Evolutionary conservation across 441 rosid species (phyloP).

Genomic region (Croton setiger): DNA sequence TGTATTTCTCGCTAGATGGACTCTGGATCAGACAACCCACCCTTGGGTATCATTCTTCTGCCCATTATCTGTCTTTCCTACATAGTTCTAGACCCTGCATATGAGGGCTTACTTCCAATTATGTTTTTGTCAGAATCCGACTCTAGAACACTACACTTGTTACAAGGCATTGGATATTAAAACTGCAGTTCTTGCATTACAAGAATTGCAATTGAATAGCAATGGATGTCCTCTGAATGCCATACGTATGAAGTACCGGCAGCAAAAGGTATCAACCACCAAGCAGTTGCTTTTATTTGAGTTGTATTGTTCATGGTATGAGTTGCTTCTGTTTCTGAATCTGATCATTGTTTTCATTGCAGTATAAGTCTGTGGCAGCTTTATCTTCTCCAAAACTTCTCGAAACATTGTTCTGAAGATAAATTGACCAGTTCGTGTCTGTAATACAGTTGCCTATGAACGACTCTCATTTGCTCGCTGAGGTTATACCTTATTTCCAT

Average conservation of each 20-base stretch:
- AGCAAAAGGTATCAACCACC: slow-evolving; percentile 49
- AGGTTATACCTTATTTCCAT: slow-evolving; percentile 21
- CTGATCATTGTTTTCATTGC: slow-evolving; percentile 24
- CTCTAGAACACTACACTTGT: slow-evolving; percentile 71
- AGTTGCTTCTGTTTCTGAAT: slow-evolving; percentile 10
- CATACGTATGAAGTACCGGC: slow-evolving; percentile 61
- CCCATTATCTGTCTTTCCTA: slow-evolving; percentile 1
- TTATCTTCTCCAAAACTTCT: slow-evolving; percentile 54
- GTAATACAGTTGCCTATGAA: slow-evolving; percentile 25
- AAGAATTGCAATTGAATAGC: slow-evolving; percentile 61
- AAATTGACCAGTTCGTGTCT: slow-evolving; percentile 24
- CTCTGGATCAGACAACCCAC: slow-evolving; percentile 55
- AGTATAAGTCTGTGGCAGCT: slow-evolving; percentile 78
- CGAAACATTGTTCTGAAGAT: slow-evolving; percentile 48
- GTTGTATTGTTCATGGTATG: background rate
- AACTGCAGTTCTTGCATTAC: slow-evolving; percentile 58
- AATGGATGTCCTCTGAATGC: slow-evolving; percentile 54
- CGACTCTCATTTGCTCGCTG: slow-evolving; percentile 17
- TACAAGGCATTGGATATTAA: slow-evolving; percentile 61
- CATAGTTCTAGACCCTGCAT: slow-evolving; percentile 13
- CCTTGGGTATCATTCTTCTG: slow-evolving; percentile 62
- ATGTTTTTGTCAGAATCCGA: slow-evolving; percentile 54
- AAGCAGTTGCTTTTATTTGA: background rate
- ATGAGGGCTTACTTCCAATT: slow-evolving; percentile 20
- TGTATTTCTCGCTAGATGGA: slow-evolving; percentile 80